These are phyloP conservation scores for Zygosaccharomyces pseudobailii DNA, from an alignment of 1,139 yeast species.

Conservation along the genomic window DNA sequence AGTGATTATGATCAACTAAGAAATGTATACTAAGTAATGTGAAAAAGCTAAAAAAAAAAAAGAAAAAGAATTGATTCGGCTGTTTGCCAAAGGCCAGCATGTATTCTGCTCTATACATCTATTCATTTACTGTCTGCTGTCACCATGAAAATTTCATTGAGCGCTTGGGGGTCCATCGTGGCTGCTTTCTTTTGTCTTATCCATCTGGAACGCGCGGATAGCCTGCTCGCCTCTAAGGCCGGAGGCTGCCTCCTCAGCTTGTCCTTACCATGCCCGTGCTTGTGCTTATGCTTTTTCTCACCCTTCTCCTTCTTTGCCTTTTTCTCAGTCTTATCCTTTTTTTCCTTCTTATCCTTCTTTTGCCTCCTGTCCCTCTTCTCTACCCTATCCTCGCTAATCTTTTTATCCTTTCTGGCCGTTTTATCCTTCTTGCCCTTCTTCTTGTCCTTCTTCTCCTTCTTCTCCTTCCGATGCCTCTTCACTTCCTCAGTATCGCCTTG, in stretches of 20 bases:
- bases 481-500: conserved; percentile 11
- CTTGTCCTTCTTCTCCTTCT: conserved; percentile 35
- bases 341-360: too few species aligned
- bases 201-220: conserved; percentile 80
- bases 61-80: too few species aligned
- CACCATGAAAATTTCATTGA: conserved; percentile 90
- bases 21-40: not conserved
- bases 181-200: conserved; percentile 88
- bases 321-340: conserved; percentile 29
- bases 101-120: not conserved
- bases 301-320: conserved; percentile 31
- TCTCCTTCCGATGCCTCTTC: conserved; percentile 16
- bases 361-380: conserved; percentile 34
- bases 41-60: not conserved
- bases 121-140: conserved; percentile 40
- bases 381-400: conserved; percentile 12
- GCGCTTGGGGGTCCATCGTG: conserved; percentile 79
- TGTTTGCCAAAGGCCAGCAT: not conserved
- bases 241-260: conserved; percentile 26
- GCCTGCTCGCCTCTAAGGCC: conserved; percentile 52
- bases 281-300: conserved; percentile 32
- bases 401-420: conserved; percentile 9
- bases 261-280: conserved; percentile 32
- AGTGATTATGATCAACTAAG: not conserved
- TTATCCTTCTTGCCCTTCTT: conserved; percentile 18